Evolutionary conservation across 257 asterid species (phyloP).

Genomic region (Solanum bulbocastanum): DNA sequence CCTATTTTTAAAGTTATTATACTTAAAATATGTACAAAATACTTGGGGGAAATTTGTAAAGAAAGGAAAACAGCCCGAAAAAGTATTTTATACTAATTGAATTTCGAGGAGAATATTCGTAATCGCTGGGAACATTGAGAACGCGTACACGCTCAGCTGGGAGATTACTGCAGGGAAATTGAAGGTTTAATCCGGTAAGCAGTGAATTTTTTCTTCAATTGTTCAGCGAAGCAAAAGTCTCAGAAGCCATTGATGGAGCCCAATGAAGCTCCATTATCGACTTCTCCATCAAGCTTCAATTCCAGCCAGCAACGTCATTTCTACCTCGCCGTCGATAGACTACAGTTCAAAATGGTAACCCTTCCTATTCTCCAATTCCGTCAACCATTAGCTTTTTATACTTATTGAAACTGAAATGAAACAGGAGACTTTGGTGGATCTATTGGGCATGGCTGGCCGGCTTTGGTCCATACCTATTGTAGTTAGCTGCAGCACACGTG

Average conservation of each 20-base stretch:
- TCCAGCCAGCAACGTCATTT: conserved; percentile 81
- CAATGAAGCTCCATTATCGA: conserved; percentile 40
- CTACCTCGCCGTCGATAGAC: conserved; percentile 89
- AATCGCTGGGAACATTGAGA: background rate
- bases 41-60: background rate
- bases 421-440: conserved; percentile 72
- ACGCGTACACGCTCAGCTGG: background rate
- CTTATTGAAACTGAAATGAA: background rate
- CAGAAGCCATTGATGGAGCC: conserved; percentile 35
- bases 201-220: background rate
- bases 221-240: background rate
- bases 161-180: background rate
- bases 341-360: conserved; percentile 72
- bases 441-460: conserved; percentile 72
- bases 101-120: background rate
- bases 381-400: background rate
- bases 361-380: background rate
- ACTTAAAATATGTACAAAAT: background rate
- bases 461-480: conserved; percentile 65
- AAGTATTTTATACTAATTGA: background rate
- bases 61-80: background rate
- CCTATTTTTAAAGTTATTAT: no score
- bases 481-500: conserved; percentile 83
- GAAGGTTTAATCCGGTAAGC: background rate
- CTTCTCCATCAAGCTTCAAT: conserved; percentile 47